Evolutionary conservation across 805 yeast genomes (phyloP).

Genomic region (Kodamaea kaohsiungensis): DNA sequence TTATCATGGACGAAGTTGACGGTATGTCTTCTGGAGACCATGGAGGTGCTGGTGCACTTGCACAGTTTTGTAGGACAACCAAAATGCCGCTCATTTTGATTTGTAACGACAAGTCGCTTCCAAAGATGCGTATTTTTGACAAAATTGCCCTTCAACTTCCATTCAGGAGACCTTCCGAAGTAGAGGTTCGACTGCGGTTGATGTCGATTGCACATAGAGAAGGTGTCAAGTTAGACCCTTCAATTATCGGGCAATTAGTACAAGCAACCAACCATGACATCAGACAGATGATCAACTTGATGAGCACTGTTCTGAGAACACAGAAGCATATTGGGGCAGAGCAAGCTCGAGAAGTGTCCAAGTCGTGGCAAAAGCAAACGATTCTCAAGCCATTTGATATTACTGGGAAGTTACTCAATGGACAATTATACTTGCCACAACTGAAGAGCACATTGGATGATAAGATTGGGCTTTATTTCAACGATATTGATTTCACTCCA

Average conservation of each 20-base stretch:
- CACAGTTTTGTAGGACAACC: constrained; percentile 82
- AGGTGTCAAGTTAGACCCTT: constrained; percentile 74
- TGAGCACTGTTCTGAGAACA: constrained; percentile 82
- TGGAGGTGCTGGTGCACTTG: constrained; percentile 96
- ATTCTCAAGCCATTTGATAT: constrained; percentile 92
- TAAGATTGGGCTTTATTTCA: constrained; percentile 85
- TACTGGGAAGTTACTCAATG: constrained; percentile 61
- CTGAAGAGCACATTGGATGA: constrained; percentile 66
- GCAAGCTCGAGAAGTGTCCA: constrained; percentile 62
- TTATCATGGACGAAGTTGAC: constrained; percentile 98
- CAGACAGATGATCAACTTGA: constrained; percentile 86
- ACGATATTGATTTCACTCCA: constrained; percentile 93
- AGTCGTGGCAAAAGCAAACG: constrained; percentile 87
- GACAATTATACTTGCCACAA: constrained; percentile 55
- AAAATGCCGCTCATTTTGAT: constrained; percentile 88
- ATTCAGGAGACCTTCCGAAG: constrained; percentile 86
- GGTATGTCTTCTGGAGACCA: constrained; percentile 99
- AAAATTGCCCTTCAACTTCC: constrained; percentile 74
- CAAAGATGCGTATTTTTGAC: constrained; percentile 96
- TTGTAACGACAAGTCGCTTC: constrained; percentile 89
- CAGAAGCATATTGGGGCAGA: constrained; percentile 60
- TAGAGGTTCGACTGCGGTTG: constrained; percentile 76
- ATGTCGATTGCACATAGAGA: constrained; percentile 91
- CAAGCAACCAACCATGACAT: constrained; percentile 87
- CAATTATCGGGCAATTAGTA: constrained; percentile 79